These are phyloP conservation scores for Tripidium arundinaceum DNA, from an alignment of 202 grass and related monocot species.

Conservation along the genomic window DNA sequence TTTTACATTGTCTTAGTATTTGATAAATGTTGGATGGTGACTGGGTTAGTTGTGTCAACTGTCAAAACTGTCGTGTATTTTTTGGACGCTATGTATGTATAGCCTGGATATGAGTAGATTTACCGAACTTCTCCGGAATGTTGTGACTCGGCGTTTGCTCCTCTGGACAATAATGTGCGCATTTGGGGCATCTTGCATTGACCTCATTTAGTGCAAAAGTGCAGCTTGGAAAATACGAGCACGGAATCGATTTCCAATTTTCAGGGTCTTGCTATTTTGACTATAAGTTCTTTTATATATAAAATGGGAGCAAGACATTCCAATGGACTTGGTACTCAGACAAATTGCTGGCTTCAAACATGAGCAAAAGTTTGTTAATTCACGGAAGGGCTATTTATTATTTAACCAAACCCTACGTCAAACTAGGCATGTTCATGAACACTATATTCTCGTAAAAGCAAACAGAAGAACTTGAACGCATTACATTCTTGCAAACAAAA, in stretches of 20 bases:
- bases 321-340: not conserved
- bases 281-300: too few species aligned
- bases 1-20: not conserved
- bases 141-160: not conserved
- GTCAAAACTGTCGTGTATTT: constrained; percentile 30
- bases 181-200: not conserved
- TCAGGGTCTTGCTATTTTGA: not conserved
- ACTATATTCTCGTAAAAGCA: too few species aligned
- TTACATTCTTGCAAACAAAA: too few species aligned
- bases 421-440: not conserved
- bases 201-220: not conserved
- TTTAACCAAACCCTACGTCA: too few species aligned
- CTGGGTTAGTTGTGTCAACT: constrained; percentile 12
- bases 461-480: too few species aligned
- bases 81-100: constrained; percentile 49
- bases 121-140: not conserved
- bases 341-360: not conserved
- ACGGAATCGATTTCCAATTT: not conserved
- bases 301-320: too few species aligned
- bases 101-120: constrained; percentile 47
- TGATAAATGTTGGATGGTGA: constrained; percentile 12
- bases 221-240: not conserved
- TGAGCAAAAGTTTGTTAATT: too few species aligned
- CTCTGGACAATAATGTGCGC: not conserved
- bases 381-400: too few species aligned